Evolutionary conservation across 1,139 yeast genomes (phyloP).

Genomic region (Blastobotrys persicus): DNA sequence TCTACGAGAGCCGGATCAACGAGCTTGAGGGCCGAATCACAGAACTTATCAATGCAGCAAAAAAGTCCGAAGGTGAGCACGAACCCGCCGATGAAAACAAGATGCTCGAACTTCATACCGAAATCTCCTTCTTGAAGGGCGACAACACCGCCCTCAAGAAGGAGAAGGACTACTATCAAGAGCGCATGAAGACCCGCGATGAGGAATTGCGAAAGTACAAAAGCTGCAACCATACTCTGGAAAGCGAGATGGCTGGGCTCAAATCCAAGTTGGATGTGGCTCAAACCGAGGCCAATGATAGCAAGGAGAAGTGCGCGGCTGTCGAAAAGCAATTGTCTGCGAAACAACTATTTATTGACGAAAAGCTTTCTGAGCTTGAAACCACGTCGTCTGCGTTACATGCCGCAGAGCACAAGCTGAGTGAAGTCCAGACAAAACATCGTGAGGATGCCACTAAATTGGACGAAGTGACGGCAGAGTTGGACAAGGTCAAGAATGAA

Average conservation of each 20-base stretch:
- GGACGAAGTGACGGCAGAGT: slow-evolving; percentile 21
- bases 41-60: slow-evolving; percentile 14
- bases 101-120: slow-evolving; percentile 26
- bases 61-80: slow-evolving; percentile 4
- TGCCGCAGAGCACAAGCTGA: slow-evolving; percentile 12
- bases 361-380: slow-evolving; percentile 15
- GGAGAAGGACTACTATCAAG: slow-evolving; percentile 26
- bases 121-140: slow-evolving; percentile 25
- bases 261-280: slow-evolving; percentile 21
- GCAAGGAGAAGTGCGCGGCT: slow-evolving; percentile 19
- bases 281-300: slow-evolving; percentile 20
- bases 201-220: slow-evolving; percentile 21
- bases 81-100: slow-evolving; percentile 13
- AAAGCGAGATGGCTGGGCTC: slow-evolving; percentile 20
- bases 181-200: slow-evolving; percentile 22
- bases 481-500: slow-evolving; percentile 25
- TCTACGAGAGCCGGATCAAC: slow-evolving; percentile 22
- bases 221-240: slow-evolving; percentile 21
- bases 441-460: slow-evolving; percentile 16
- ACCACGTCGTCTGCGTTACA: slow-evolving; percentile 11
- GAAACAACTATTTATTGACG: slow-evolving; percentile 20
- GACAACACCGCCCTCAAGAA: slow-evolving; percentile 25
- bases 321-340: slow-evolving; percentile 22
- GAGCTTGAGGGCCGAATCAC: slow-evolving; percentile 35
- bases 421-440: slow-evolving; percentile 15